phyloP scores from a whole-genome alignment of 768 basidiomycete genomes.

The Cytidiella melzeri region DNA sequence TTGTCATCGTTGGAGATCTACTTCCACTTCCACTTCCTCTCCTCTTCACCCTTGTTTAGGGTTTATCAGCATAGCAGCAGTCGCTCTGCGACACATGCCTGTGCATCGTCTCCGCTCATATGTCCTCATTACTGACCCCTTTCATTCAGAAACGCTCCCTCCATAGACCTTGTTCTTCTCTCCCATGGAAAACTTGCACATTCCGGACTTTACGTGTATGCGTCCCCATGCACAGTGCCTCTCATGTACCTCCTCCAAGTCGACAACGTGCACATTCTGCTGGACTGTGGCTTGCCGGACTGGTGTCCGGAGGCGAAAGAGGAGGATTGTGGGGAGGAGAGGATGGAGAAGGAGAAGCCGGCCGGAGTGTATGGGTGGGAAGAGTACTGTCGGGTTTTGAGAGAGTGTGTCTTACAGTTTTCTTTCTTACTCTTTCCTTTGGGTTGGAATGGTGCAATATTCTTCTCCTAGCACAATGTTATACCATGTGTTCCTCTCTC shows the following conservation, averaged over 20 bases:
- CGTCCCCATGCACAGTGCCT: slow-evolving; percentile 55
- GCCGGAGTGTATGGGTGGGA: slow-evolving; percentile 51
- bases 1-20: no score
- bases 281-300: slow-evolving; percentile 93
- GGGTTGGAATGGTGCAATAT: neutral
- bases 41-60: no score
- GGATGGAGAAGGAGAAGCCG: no score
- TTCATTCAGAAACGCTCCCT: slow-evolving; percentile 74
- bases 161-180: slow-evolving; percentile 84
- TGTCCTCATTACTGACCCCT: no score
- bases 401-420: slow-evolving; percentile 45
- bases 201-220: no score
- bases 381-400: slow-evolving; percentile 58
- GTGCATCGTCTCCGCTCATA: no score
- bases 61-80: no score
- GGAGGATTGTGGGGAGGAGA: slow-evolving; percentile 26
- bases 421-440: neutral
- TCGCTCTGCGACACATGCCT: no score
- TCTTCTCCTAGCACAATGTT: neutral
- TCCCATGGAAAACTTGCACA: slow-evolving; percentile 93
- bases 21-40: no score
- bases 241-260: slow-evolving; percentile 86
- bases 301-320: slow-evolving; percentile 57
- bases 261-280: slow-evolving; percentile 87
- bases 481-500: slow-evolving; percentile 1